A percentile compares a stretch with the other conserved stretches of the same genome.
Conservation (phyloP, 805 yeast species). For the Candida maesae region DNA sequence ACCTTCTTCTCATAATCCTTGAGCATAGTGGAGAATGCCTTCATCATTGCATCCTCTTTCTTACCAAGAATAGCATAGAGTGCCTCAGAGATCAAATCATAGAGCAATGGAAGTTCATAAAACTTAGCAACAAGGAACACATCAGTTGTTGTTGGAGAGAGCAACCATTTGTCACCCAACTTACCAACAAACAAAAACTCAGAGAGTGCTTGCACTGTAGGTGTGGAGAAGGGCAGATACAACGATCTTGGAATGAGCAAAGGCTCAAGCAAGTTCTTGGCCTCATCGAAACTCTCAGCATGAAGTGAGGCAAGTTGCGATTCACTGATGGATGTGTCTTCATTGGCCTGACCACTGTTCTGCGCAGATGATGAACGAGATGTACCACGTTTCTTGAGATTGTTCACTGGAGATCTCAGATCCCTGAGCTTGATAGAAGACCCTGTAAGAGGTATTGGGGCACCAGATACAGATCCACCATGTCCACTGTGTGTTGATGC, state of each 20-base stretch:
- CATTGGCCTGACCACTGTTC: constrained; percentile 7
- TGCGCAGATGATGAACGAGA: constrained; percentile 21
- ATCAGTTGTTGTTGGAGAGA: constrained; percentile 66
- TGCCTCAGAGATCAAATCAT: constrained; percentile 65
- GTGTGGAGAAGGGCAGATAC: constrained; percentile 63
- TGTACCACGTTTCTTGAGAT: constrained; percentile 17
- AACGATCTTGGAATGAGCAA: constrained; percentile 62
- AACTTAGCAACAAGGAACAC: constrained; percentile 58
- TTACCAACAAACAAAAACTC: constrained; percentile 80
- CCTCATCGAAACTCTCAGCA: constrained; percentile 16
- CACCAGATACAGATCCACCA: neutral
- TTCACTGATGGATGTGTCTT: constrained; percentile 17
- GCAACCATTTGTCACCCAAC: constrained; percentile 70
- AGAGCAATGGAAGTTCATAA: constrained; percentile 65
- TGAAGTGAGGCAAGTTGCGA: constrained; percentile 17
- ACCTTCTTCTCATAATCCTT: constrained; percentile 26
- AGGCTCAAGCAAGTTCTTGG: constrained; percentile 45
- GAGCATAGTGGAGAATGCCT: constrained; percentile 27
- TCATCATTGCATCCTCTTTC: constrained; percentile 48
- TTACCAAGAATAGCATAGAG: constrained; percentile 66
- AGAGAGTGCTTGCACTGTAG: constrained; percentile 58
- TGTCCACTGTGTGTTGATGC: constrained; percentile 3
- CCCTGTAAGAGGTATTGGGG: neutral
- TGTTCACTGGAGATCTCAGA: constrained; percentile 17
- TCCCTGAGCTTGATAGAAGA: constrained; percentile 20